Evolutionary conservation across 2,329 filamentous ascomycete genomes (phyloP), one percentile per base, ranked within the genome.

Genomic region (Colletotrichum scovillei): DNA sequence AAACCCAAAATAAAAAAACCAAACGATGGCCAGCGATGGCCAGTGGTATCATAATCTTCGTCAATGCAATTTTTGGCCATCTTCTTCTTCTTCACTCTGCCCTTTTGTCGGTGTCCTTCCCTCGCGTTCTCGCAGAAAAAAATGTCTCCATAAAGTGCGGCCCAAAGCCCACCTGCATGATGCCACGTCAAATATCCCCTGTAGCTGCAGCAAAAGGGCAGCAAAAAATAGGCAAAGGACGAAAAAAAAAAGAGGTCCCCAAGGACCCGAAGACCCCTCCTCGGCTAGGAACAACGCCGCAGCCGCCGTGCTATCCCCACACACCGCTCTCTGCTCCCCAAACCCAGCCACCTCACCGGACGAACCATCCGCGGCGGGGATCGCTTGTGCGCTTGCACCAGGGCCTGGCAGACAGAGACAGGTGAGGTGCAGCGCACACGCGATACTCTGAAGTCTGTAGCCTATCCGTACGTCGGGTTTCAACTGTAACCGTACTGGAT

Each of bases 401-500:
- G 42, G 19, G 42, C 42, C 42, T 49, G 42, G 42, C 42, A 49
- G 42, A 26, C 30, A 22, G 42, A 49, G 42, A 26, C 30, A 22
- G 42, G 42, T 19, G 22, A 35, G 32, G 53, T 11, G n/a, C 4
- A 11, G 64, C 11, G n/a, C 16, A 11, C 62, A 46, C 62, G 12
- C 58, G 42, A 42, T 30, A 2, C 32, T 35, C 32, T 12, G 11
- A 35, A 5, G 32, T 35, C 32, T 35, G 32, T 35, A 35, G 4
- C 32, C 11, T 35, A 35, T 35, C 22, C 38, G 14, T 42, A 42
- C 16, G 8, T 12, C n/a, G n/a, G 26, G 5, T 26, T 42, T 62
- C 53, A 73, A 19, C 26, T 72, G 68, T 79, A 72, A 64, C 83
- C 77, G 71, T 88, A 88, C 71, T 88, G 86, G 73, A 91, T 90